These are phyloP conservation scores for Penstemon newberryi DNA, from an alignment of 257 asterid species.

Conservation along the genomic window DNA sequence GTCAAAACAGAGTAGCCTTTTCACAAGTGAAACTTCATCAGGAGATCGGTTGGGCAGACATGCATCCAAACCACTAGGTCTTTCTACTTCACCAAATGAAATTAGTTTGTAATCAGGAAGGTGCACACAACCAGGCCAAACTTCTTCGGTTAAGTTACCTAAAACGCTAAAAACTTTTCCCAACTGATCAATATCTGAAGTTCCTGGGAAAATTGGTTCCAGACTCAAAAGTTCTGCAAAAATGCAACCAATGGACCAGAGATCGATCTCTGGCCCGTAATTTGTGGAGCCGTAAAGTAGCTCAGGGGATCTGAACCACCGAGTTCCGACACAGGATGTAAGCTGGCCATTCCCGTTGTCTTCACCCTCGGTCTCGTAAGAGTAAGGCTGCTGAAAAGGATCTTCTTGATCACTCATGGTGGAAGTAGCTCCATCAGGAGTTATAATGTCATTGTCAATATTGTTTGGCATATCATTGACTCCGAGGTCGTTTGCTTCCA, in stretches of 20 bases:
- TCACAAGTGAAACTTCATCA: conserved; percentile 63
- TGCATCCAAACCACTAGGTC: conserved; percentile 64
- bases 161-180: conserved; percentile 59
- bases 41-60: conserved; percentile 55
- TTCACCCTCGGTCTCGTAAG: conserved; percentile 62
- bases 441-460: conserved; percentile 57
- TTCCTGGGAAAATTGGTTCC: conserved; percentile 83
- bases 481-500: conserved; percentile 37
- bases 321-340: conserved; percentile 94
- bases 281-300: conserved; percentile 85
- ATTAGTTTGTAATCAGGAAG: conserved; percentile 88
- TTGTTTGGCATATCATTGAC: conserved; percentile 39
- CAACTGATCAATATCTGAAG: conserved; percentile 88
- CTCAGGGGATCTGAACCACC: conserved; percentile 97
- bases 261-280: conserved; percentile 82
- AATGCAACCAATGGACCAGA: conserved; percentile 95
- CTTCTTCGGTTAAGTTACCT: conserved; percentile 73
- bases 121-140: conserved; percentile 78
- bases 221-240: conserved; percentile 79
- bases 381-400: conserved; percentile 48
- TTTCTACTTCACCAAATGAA: conserved; percentile 70
- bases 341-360: conserved; percentile 61
- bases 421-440: conserved; percentile 71
- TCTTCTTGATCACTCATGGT: conserved; percentile 78
- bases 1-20: conserved; percentile 60